Evolutionary conservation across 139 green algal genomes (phyloP), one percentile per base, ranked within the genome.

Genomic region (Zygnema circumcarinatum): DNA sequence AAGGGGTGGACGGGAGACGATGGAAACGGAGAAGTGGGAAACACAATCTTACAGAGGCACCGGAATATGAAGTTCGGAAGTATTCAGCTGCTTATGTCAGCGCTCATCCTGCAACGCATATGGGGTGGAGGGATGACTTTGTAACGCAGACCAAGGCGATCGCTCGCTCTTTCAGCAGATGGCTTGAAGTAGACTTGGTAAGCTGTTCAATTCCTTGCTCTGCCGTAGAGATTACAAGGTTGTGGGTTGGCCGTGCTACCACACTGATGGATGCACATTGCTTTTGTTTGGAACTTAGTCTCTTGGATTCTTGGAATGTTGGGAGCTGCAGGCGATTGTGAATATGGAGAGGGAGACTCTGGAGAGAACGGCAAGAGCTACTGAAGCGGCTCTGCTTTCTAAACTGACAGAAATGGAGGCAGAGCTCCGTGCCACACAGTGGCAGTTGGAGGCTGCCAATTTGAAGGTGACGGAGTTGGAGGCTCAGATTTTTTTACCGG

Each of bases 151-250:
- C 38, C 73, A 38, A 89, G 76, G n/a, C 33, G 47, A 81, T 62
- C 3, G 2, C 32, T 85, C n/a, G 82, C 35, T 88, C 36, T 38
- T 89, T 47, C 52, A 88, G 29, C 31, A 38, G 74, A 2, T 89
- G 76, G 42, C 39, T 74, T 3, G 42, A 78, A 83, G 42, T 83
- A 25, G 42, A 83, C 76, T 16, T 78, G 40, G 76, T 83, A 74
- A 83, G 42, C 16, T 62, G n/a, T n/a, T n/a, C n/a, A n/a, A n/a
- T n/a, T n/a, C n/a, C n/a, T n/a, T n/a, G n/a, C n/a, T n/a, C n/a
- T n/a, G n/a, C n/a, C n/a, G n/a, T n/a, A n/a, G n/a, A n/a, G n/a
- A n/a, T n/a, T n/a, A n/a, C n/a, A n/a, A n/a, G n/a, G n/a, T n/a
- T n/a, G n/a, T n/a, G n/a, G n/a, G n/a, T n/a, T n/a, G n/a, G n/a